Evolutionary conservation across 2,329 filamentous ascomycete species (phyloP).

Genomic region (Chrysosporium queenslandicum): DNA sequence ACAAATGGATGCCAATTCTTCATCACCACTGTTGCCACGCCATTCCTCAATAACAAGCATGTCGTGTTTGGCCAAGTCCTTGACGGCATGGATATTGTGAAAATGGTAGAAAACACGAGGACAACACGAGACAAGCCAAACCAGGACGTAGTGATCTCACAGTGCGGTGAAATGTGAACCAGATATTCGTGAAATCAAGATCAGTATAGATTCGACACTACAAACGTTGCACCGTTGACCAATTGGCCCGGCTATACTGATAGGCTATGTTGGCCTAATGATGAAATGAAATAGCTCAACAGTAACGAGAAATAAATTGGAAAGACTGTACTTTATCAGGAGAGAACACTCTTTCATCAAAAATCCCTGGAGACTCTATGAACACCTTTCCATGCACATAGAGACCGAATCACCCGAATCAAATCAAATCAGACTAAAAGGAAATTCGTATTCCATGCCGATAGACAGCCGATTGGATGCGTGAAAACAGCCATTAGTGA

Average conservation of each 20-base stretch:
- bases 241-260: too few species aligned
- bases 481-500: neutral
- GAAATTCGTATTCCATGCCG: neutral
- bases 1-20: constrained; percentile 97
- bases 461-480: neutral
- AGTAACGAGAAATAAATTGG: too few species aligned
- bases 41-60: constrained; percentile 85
- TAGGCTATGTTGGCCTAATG: too few species aligned
- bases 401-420: neutral
- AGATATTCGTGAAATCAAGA: neutral
- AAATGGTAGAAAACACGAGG: constrained; percentile 85
- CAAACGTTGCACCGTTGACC: too few species aligned
- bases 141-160: constrained; percentile 69
- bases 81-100: constrained; percentile 80
- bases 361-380: neutral
- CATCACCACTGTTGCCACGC: constrained; percentile 79
- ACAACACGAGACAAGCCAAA: constrained; percentile 76
- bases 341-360: neutral
- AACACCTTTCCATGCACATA: neutral
- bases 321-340: neutral
- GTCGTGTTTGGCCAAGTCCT: constrained; percentile 89
- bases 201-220: too few species aligned
- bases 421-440: neutral
- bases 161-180: constrained; percentile 84
- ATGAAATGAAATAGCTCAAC: too few species aligned